Evolutionary conservation across 805 yeast species (phyloP).

Genomic region (Candida adriatica): DNA sequence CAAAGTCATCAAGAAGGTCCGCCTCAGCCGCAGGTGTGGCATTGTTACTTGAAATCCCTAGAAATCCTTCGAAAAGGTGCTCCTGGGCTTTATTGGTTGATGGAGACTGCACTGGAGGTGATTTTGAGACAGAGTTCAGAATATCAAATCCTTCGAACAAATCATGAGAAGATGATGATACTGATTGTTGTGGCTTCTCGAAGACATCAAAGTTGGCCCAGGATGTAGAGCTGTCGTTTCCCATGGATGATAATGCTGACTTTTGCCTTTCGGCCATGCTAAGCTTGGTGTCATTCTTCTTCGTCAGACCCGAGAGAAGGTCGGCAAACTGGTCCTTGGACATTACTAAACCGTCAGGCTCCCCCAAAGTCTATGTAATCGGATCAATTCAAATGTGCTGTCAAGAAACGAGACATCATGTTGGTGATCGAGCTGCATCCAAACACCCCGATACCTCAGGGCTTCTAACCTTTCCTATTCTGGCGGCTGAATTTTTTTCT

Average conservation of each 20-base stretch:
- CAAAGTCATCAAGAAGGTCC: constrained; percentile 17
- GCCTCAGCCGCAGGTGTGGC: constrained; percentile 2
- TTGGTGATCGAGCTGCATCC: too few relatives aligned
- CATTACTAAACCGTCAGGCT: constrained; percentile 6
- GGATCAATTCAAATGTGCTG: too few relatives aligned
- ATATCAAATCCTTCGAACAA: neutral
- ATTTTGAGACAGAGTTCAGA: constrained; percentile 2
- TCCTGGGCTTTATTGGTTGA: constrained; percentile 1
- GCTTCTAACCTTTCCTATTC: constrained; percentile 4
- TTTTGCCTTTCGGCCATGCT: constrained; percentile 30
- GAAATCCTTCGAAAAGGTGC: constrained; percentile 20
- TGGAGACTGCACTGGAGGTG: neutral
- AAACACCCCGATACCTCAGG: too few relatives aligned
- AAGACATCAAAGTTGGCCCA: constrained; percentile 36
- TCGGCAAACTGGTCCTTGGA: constrained; percentile 25
- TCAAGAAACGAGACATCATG: too few relatives aligned
- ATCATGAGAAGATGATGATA: neutral
- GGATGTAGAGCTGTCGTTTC: constrained; percentile 6
- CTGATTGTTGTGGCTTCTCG: constrained; percentile 2
- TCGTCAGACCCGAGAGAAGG: constrained; percentile 16
- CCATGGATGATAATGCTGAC: constrained; percentile 1
- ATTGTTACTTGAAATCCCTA: neutral
- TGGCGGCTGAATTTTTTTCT: neutral
- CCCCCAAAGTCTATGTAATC: too few relatives aligned
- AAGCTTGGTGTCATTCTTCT: constrained; percentile 23